Evolutionary conservation across 257 asterid species (phyloP).

Genomic region (Euphrasia confusa): DNA sequence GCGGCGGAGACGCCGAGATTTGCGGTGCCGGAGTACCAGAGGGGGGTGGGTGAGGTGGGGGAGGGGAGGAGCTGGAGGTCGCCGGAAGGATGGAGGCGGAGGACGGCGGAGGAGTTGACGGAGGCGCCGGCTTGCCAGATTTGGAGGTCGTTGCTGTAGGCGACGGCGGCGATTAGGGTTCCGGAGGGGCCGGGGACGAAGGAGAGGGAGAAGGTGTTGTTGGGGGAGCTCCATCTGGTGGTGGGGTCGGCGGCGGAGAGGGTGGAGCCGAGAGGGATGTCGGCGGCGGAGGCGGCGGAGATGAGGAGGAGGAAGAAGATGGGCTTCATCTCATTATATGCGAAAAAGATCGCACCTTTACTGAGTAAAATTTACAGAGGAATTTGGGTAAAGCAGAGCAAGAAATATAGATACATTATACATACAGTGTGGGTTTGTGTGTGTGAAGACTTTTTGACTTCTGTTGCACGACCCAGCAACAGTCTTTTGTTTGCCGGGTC

Average conservation of each 20-base stretch:
- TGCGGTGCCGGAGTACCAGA: conserved; percentile 49
- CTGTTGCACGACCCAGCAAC: background rate
- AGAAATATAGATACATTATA: background rate
- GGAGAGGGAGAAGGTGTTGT: conserved; percentile 35
- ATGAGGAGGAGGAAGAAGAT: conserved; percentile 19
- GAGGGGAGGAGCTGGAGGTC: conserved; percentile 54
- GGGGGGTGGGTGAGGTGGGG: conserved; percentile 32
- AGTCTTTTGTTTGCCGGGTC: background rate
- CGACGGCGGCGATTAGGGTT: conserved; percentile 36
- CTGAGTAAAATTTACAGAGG: background rate
- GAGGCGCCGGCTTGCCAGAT: conserved; percentile 39
- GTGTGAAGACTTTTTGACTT: background rate
- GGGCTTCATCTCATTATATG: conserved; percentile 27
- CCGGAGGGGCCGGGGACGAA: conserved; percentile 32
- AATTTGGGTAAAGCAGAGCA: background rate
- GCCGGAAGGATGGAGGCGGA: conserved; percentile 42
- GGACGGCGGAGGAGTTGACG: conserved; percentile 33
- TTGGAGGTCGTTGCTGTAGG: conserved; percentile 33
- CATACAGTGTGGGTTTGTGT: background rate
- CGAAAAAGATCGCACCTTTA: conserved; percentile 18
- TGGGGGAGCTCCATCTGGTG: conserved; percentile 37
- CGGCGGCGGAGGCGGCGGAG: conserved; percentile 34
- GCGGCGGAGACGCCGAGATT: conserved; percentile 38
- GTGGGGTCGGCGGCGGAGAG: conserved; percentile 42
- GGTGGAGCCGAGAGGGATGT: conserved; percentile 38